These are phyloP conservation scores for Boletus tylopilopsis DNA, from an alignment of 768 basidiomycete species.

Conservation along the genomic window DNA sequence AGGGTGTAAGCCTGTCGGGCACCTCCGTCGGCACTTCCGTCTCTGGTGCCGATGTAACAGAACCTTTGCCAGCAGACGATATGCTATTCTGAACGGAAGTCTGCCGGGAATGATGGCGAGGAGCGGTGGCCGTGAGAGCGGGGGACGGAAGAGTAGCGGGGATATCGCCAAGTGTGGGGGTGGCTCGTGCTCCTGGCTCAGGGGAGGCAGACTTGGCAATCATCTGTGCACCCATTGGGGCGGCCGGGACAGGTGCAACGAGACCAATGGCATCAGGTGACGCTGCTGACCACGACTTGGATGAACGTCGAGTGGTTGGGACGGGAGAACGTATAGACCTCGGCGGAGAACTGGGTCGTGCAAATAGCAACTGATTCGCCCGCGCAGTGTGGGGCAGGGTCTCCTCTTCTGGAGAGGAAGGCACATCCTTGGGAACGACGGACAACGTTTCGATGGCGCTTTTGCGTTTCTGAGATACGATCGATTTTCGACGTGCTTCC, in stretches of 20 bases:
- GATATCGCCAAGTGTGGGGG: conserved; percentile 26
- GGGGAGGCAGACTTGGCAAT: conserved; percentile 24
- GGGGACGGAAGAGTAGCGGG: conserved; percentile 31
- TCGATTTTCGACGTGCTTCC: conserved; percentile 28
- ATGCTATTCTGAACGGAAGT: conserved; percentile 44
- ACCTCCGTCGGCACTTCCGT: conserved; percentile 11
- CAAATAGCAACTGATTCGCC: conserved; percentile 16
- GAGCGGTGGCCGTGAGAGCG: conserved; percentile 22
- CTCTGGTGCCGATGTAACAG: conserved; percentile 18
- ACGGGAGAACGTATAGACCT: conserved; percentile 21
- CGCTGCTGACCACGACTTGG: conserved; percentile 23
- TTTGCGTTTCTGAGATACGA: conserved; percentile 21
- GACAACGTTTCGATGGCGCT: conserved; percentile 32
- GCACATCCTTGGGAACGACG: conserved; percentile 24
- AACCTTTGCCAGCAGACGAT: conserved; percentile 26
- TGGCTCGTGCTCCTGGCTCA: conserved; percentile 18
- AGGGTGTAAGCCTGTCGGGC: conserved; percentile 37
- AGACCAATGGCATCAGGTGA: conserved; percentile 25
- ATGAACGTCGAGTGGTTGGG: conserved; percentile 15
- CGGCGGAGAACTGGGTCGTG: conserved; percentile 11
- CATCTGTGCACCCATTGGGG: conserved; percentile 13
- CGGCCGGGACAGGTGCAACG: conserved; percentile 22
- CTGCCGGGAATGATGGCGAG: conserved; percentile 24
- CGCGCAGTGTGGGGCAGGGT: conserved; percentile 11
- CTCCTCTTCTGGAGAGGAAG: conserved; percentile 9